Evolutionary conservation across 192 early-diverging fungal genomes (phyloP), one percentile per base, ranked within the genome.

Genomic region (Helicostylum pulchrum): DNA sequence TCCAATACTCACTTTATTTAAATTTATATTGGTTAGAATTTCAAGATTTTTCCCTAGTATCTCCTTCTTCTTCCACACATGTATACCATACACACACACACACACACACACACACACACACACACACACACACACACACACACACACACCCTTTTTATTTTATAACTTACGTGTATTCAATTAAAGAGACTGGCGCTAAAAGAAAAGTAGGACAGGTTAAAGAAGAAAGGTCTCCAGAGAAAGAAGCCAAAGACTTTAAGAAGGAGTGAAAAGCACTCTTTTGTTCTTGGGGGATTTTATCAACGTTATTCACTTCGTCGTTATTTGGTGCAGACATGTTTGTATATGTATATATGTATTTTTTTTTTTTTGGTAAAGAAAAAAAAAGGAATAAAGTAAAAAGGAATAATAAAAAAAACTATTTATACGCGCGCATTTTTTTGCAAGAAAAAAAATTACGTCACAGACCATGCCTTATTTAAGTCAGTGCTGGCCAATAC

Each of bases 131-230:
- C 59, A n/a, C 89, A 30, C 87, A 80, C 42, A 88, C 75, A 65
- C 86, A 89, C 45, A 83, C 81, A 61, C 81, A 20, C 80, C 82
- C 49, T 77, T 78, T 8, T n/a, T 19, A 2, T 50, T 14, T 20
- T 15, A 11, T 4, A 10, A 67, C 67, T 58, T 74, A 76, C 83
- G 75, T 82, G 73, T 92, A 92, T 61, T 92, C 90, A 34, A 92
- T 82, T 36, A 90, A 76, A 65, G 88, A 90, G 46, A 84, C 82
- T 47, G 87, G 87, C 53, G 83, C 85, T 8, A 92, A 76, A 8
- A 92, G 64, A 65, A 90, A 92, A 32, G 86, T 81, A 54, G 90
- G 90, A 66, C 87, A 88, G 7, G 90, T 90, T 44, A 92, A 75
- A 53, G 81, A 78, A 19, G 87, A 89, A 42, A 92, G 81, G 67